Evolutionary conservation across 2,329 filamentous ascomycete species (phyloP).

Genomic region (Pseudopyricularia cyperi): DNA sequence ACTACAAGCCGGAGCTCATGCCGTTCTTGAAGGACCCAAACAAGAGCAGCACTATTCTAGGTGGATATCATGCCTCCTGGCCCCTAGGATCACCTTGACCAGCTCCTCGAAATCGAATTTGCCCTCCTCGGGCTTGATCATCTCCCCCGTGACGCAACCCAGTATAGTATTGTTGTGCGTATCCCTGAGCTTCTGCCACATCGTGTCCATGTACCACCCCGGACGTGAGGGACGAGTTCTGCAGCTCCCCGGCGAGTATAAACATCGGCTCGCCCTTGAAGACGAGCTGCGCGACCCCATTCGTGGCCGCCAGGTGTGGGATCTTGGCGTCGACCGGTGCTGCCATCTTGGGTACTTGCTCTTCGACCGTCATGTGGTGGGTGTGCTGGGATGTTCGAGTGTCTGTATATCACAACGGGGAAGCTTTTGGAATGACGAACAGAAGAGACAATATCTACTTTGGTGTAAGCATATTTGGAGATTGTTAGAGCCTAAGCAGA

Average conservation of each 20-base stretch:
- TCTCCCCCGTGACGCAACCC: constrained; percentile 17
- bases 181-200: constrained; percentile 12
- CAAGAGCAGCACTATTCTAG: constrained; percentile 14
- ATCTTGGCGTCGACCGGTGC: background rate
- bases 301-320: background rate
- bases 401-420: too few relatives aligned
- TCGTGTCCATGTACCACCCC: constrained; percentile 12
- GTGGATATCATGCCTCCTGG: constrained; percentile 10
- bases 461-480: too few relatives aligned
- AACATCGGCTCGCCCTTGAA: constrained; percentile 16
- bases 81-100: constrained; percentile 11
- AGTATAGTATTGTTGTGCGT: constrained; percentile 17
- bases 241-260: constrained; percentile 16
- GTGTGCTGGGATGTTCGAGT: too few relatives aligned
- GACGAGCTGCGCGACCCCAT: constrained; percentile 15
- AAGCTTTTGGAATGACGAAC: too few relatives aligned
- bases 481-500: too few relatives aligned
- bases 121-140: constrained; percentile 16
- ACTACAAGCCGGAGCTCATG: background rate
- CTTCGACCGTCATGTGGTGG: background rate
- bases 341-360: background rate
- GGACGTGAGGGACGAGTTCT: constrained; percentile 17
- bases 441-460: too few relatives aligned
- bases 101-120: constrained; percentile 14
- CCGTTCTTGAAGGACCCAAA: constrained; percentile 15